A percentile compares a stretch with the other conserved stretches of the same genome.
Conservation (phyloP, 2,329 filamentous ascomycete genomes). For the Fusarium nelsonii region DNA sequence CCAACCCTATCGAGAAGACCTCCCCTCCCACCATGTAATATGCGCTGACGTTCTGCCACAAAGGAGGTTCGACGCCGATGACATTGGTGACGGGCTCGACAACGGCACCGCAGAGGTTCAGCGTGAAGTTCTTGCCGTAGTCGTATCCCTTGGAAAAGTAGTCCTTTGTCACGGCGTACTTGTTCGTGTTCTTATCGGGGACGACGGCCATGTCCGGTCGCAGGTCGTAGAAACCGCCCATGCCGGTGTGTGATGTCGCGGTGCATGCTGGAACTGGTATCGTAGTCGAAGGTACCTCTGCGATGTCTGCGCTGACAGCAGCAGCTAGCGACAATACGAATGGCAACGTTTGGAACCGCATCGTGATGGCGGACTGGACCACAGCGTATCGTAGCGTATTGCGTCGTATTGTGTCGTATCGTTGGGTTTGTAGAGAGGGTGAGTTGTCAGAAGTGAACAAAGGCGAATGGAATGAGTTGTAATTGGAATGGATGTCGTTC, state of each 20-base stretch:
- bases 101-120: slow-evolving; percentile 85
- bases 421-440: neutral
- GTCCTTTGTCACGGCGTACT: slow-evolving; percentile 59
- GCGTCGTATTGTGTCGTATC: neutral
- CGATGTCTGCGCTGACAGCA: slow-evolving; percentile 51
- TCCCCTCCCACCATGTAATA: slow-evolving; percentile 77
- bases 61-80: slow-evolving; percentile 70
- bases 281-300: slow-evolving; percentile 56
- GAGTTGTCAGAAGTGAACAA: neutral
- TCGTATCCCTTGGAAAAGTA: slow-evolving; percentile 79
- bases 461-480: slow-evolving; percentile 1
- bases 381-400: neutral
- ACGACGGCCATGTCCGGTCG: slow-evolving; percentile 65
- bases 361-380: slow-evolving; percentile 27
- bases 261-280: slow-evolving; percentile 64
- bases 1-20: slow-evolving; percentile 80
- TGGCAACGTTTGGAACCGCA: slow-evolving; percentile 48
- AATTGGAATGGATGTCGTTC: slow-evolving; percentile 15
- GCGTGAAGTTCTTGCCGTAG: slow-evolving; percentile 83
- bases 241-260: slow-evolving; percentile 66
- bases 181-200: slow-evolving; percentile 58
- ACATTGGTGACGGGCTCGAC: slow-evolving; percentile 73
- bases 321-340: slow-evolving; percentile 55
- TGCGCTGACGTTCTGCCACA: slow-evolving; percentile 81
- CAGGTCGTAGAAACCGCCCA: slow-evolving; percentile 70